Percentiles rank a stretch among this genome's conserved stretches.
Conservation (phyloP, 2,329 filamentous ascomycete species). For the Fusarium musae region DNA sequence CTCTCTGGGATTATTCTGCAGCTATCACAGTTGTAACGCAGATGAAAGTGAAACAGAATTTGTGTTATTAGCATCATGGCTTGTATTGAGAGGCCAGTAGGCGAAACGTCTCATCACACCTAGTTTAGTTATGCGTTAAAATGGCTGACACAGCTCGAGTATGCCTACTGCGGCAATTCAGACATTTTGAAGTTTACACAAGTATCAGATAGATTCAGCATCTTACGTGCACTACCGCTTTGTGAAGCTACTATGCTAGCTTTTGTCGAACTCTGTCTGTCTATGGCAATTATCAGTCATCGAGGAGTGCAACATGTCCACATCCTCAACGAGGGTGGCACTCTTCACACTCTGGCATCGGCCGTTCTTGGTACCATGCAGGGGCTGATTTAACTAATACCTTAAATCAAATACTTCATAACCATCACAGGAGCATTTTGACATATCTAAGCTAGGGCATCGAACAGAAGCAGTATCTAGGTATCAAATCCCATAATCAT, state of each 20-base stretch:
- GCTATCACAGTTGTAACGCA: not conserved
- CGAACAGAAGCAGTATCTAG: constrained; percentile 27
- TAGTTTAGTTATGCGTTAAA: not conserved
- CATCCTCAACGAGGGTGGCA: not conserved
- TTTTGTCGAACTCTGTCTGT: not conserved
- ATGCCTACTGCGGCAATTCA: not conserved
- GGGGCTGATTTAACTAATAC: not conserved
- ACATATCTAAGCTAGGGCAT: constrained; percentile 17
- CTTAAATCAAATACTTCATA: not conserved
- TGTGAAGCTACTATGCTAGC: not conserved
- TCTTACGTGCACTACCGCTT: not conserved
- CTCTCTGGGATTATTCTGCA: not conserved
- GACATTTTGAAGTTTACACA: not conserved
- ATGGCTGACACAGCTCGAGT: not conserved
- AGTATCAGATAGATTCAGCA: not conserved
- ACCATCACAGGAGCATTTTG: not conserved
- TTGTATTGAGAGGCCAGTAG: not conserved
- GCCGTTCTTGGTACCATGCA: not conserved
- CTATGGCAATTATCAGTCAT: not conserved
- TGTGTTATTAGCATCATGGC: constrained; percentile 1
- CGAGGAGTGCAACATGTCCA: not conserved
- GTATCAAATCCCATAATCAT: constrained; percentile 36
- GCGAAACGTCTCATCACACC: not conserved
- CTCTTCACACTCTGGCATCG: not conserved
- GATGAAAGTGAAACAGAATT: not conserved